These are phyloP conservation scores for Breviolum minutum DNA, from an alignment of 73 alveolate genomes.

Conservation along the genomic window DNA sequence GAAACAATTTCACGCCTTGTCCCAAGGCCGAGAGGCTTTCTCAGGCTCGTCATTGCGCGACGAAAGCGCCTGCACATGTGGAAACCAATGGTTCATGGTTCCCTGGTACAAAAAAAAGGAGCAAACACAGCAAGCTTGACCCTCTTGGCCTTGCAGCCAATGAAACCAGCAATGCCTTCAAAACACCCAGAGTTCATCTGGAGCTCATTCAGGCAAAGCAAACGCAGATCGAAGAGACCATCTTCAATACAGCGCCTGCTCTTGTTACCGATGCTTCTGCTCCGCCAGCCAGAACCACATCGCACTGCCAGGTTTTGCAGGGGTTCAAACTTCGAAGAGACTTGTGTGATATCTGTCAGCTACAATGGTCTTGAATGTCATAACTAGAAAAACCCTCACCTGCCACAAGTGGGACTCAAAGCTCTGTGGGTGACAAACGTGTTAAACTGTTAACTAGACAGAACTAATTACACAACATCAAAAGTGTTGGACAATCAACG, in stretches of 20 bases:
- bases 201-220: no score
- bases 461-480: no score
- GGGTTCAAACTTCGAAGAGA: neutral
- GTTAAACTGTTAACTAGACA: no score
- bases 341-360: neutral
- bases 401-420: no score
- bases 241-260: slow-evolving; percentile 11
- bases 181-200: no score
- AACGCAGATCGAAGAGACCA: no score
- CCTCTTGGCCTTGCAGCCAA: slow-evolving; percentile 54
- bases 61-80: slow-evolving; percentile 32
- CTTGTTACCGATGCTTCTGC: slow-evolving; percentile 83
- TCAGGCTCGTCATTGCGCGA: slow-evolving; percentile 93
- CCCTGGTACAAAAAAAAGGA: no score
- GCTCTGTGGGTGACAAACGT: no score
- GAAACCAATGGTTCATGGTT: neutral
- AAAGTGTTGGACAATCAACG: no score
- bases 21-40: slow-evolving; percentile 92
- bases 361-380: no score
- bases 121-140: no score
- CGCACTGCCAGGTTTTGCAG: slow-evolving; percentile 33
- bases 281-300: slow-evolving; percentile 73
- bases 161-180: slow-evolving; percentile 54
- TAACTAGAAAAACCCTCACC: no score
- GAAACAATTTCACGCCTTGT: slow-evolving; percentile 24